Evolutionary conservation across 805 yeast genomes (phyloP).

Genomic region (Wickerhamiella domercqiae): DNA sequence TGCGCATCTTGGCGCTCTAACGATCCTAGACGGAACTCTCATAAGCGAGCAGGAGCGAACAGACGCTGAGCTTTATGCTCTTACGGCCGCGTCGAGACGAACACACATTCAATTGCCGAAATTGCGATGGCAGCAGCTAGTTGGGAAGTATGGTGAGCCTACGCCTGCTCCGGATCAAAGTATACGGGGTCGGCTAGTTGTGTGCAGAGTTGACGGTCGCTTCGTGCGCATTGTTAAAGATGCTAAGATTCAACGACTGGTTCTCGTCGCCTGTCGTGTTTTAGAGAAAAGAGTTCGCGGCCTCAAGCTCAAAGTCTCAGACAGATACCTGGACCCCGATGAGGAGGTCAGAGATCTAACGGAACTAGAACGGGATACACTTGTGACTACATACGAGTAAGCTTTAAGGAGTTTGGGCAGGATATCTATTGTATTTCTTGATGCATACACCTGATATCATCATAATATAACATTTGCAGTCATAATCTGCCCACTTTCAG

Average conservation of each 20-base stretch:
- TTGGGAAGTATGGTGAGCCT: constrained; percentile 24
- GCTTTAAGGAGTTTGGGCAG: not conserved
- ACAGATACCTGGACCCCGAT: not conserved
- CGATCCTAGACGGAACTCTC: constrained; percentile 41
- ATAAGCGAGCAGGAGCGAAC: constrained; percentile 33
- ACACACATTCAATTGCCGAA: constrained; percentile 11
- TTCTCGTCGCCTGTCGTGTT: constrained; percentile 20
- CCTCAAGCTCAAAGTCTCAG: not conserved
- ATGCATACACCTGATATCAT: not conserved
- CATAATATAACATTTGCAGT: too few species aligned
- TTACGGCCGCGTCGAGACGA: constrained; percentile 32
- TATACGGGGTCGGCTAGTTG: constrained; percentile 12
- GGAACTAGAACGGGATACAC: not conserved
- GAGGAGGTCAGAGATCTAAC: not conserved
- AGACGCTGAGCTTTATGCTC: constrained; percentile 56
- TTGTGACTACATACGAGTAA: not conserved
- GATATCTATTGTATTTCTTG: not conserved
- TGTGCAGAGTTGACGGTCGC: constrained; percentile 10
- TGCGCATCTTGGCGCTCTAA: constrained; percentile 30
- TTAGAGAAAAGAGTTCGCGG: not conserved
- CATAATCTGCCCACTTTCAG: too few species aligned
- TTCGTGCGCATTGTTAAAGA: constrained; percentile 18
- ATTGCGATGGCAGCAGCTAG: constrained; percentile 31
- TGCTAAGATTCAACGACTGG: constrained; percentile 26
- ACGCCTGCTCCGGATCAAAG: constrained; percentile 4